phyloP scores from a whole-genome alignment of 495 filamentous ascomycete species.

The Penicillium argentinense region DNA sequence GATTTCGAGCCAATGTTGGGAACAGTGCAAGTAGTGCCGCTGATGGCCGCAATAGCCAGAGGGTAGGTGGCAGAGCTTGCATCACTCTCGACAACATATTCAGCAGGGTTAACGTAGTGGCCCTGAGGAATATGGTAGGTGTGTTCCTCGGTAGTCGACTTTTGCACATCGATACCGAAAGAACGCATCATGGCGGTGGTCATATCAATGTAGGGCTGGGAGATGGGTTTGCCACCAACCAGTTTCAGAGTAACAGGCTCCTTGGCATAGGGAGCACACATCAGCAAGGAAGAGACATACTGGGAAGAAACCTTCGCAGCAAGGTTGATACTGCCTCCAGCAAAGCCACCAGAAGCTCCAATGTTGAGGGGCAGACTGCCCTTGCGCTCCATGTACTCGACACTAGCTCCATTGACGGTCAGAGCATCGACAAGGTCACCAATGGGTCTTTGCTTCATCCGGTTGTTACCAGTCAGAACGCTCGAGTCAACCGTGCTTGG shows the following conservation, averaged over 20 bases:
- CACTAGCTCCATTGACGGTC: conserved; percentile 73
- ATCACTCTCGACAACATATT: conserved; percentile 94
- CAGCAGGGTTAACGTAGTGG: conserved; percentile 77
- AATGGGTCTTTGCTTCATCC: conserved; percentile 96
- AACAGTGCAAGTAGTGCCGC: conserved; percentile 89
- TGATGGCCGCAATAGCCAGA: conserved; percentile 90
- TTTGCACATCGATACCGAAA: conserved; percentile 81
- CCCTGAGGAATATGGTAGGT: conserved; percentile 94
- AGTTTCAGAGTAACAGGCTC: conserved; percentile 86
- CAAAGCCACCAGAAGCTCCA: conserved; percentile 78
- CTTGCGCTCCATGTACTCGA: conserved; percentile 77
- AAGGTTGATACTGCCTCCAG: conserved; percentile 87
- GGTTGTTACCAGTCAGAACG: conserved; percentile 86
- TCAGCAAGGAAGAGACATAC: conserved; percentile 93
- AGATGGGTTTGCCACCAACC: conserved; percentile 93
- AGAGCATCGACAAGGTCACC: conserved; percentile 92
- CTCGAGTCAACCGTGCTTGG: conserved; percentile 63
- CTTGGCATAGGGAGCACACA: conserved; percentile 96
- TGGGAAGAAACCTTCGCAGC: conserved; percentile 95
- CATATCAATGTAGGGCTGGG: conserved; percentile 98
- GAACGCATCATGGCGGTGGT: conserved; percentile 96
- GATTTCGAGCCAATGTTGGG: conserved; percentile 93
- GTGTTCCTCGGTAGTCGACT: conserved; percentile 72
- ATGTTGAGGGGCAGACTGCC: conserved; percentile 83
- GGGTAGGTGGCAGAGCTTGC: conserved; percentile 98